phyloP scores from a whole-genome alignment of 2,329 filamentous ascomycete genomes.

The Fusarium agapanthi region DNA sequence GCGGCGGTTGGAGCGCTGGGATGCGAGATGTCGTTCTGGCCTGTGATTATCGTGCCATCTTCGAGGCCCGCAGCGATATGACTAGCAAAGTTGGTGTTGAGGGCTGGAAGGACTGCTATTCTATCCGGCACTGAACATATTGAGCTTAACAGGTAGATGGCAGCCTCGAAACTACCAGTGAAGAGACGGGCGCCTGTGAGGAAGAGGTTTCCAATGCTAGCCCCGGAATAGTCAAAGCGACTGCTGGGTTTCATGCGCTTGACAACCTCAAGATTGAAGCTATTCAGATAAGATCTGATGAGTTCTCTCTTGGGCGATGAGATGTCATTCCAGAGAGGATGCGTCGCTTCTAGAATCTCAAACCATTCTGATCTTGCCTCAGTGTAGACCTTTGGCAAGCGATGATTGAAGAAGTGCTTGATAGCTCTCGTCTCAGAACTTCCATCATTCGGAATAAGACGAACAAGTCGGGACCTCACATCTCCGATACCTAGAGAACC shows the following conservation, averaged over 20 bases:
- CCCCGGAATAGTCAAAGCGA: slow-evolving; percentile 79
- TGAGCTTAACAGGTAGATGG: slow-evolving; percentile 87
- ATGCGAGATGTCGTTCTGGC: slow-evolving; percentile 93
- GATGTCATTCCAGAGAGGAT: slow-evolving; percentile 77
- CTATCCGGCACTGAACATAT: slow-evolving; percentile 84
- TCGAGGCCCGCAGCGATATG: slow-evolving; percentile 87
- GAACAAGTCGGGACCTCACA: slow-evolving; percentile 74
- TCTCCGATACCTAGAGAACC: slow-evolving; percentile 62
- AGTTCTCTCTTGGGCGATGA: slow-evolving; percentile 78
- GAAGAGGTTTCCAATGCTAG: slow-evolving; percentile 82
- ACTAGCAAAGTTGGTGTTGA: slow-evolving; percentile 95
- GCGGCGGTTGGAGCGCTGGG: slow-evolving; percentile 71
- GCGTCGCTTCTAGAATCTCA: slow-evolving; percentile 84
- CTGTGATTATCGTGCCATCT: slow-evolving; percentile 81
- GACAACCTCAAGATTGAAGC: slow-evolving; percentile 79
- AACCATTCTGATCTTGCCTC: slow-evolving; percentile 84
- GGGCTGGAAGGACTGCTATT: slow-evolving; percentile 83
- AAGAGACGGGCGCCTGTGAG: slow-evolving; percentile 88
- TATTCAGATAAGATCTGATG: slow-evolving; percentile 79
- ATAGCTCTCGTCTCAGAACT: slow-evolving; percentile 76
- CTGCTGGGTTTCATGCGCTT: slow-evolving; percentile 78
- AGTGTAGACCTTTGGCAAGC: slow-evolving; percentile 67
- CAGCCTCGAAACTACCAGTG: slow-evolving; percentile 90
- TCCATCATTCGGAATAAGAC: slow-evolving; percentile 77
- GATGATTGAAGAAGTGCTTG: slow-evolving; percentile 86